phyloP scores from a whole-genome alignment of 768 basidiomycete species.

The Botryobasidium botryosum region DNA sequence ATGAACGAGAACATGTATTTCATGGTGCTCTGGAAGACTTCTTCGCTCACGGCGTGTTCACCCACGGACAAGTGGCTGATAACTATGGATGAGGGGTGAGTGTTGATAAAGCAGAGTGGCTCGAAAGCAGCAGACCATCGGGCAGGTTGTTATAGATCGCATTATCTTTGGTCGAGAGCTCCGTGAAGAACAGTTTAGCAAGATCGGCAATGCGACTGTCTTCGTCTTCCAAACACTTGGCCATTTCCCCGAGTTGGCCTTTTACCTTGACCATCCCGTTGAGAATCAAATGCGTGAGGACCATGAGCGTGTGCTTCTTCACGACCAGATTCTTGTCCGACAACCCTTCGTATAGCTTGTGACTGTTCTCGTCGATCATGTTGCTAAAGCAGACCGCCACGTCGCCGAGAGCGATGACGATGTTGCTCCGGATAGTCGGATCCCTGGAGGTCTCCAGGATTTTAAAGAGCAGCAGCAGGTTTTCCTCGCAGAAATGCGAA shows the following conservation, averaged over 20 bases:
- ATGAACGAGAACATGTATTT: constrained; percentile 92
- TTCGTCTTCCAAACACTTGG: constrained; percentile 92
- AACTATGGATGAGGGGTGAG: constrained; percentile 28
- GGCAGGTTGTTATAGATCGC: constrained; percentile 98
- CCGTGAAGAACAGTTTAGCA: constrained; percentile 95
- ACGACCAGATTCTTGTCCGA: constrained; percentile 75
- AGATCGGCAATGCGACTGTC: constrained; percentile 79
- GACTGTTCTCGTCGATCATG: constrained; percentile 94
- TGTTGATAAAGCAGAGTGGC: not conserved
- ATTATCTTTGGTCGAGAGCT: constrained; percentile 92
- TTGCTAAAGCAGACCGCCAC: constrained; percentile 96
- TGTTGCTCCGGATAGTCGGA: constrained; percentile 81
- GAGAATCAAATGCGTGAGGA: constrained; percentile 86
- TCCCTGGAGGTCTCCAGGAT: constrained; percentile 85
- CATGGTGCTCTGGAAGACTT: constrained; percentile 82
- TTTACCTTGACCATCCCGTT: constrained; percentile 99
- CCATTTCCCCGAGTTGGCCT: constrained; percentile 98
- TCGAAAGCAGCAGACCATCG: constrained; percentile 41
- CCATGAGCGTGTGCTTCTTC: constrained; percentile 99
- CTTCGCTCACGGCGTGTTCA: constrained; percentile 81
- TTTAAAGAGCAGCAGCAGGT: constrained; percentile 81
- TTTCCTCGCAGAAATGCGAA: constrained; percentile 79
- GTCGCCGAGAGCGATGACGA: constrained; percentile 94
- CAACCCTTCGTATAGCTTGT: constrained; percentile 85
- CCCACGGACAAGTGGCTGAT: constrained; percentile 91